Evolutionary conservation across 2,329 filamentous ascomycete species (phyloP).

Genomic region (Xylariales sp.): DNA sequence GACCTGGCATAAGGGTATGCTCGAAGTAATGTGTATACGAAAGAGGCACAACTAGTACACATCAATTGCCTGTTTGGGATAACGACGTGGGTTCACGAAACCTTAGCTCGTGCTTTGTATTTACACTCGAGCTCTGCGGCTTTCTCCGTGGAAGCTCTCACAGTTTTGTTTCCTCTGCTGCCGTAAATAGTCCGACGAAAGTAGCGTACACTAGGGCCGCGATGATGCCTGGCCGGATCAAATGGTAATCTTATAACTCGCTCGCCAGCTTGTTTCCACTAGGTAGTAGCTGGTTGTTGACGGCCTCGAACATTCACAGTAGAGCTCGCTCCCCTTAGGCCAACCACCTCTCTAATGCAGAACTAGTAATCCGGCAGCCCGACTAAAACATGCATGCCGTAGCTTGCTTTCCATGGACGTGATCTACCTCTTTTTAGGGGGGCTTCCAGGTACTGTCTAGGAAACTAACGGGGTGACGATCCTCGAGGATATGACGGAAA

Average conservation of each 20-base stretch:
- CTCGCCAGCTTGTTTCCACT: not conserved
- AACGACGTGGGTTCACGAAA: conserved; percentile 20
- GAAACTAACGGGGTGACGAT: conserved; percentile 8
- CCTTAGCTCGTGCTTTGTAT: conserved; percentile 10
- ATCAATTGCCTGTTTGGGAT: conserved; percentile 24
- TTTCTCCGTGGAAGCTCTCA: conserved; percentile 18
- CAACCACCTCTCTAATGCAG: not conserved
- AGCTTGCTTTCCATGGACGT: not conserved
- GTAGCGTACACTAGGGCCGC: not conserved
- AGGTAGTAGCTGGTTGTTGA: not conserved
- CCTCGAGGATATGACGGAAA: not conserved
- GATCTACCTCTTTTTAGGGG: not conserved
- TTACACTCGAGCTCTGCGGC: not conserved
- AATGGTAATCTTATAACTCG: not conserved
- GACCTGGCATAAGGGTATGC: too few species aligned
- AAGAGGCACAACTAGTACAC: not conserved
- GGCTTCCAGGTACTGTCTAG: not conserved
- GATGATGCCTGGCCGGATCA: not conserved
- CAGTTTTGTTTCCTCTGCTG: not conserved
- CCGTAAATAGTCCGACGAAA: not conserved
- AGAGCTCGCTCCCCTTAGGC: too few species aligned
- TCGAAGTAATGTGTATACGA: not conserved
- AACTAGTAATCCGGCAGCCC: not conserved
- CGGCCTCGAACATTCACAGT: not conserved
- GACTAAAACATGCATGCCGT: conserved; percentile 1